Evolutionary conservation across 768 basidiomycete genomes (phyloP), one percentile per base, ranked within the genome.

Genomic region (Leccinum longicurvipes): DNA sequence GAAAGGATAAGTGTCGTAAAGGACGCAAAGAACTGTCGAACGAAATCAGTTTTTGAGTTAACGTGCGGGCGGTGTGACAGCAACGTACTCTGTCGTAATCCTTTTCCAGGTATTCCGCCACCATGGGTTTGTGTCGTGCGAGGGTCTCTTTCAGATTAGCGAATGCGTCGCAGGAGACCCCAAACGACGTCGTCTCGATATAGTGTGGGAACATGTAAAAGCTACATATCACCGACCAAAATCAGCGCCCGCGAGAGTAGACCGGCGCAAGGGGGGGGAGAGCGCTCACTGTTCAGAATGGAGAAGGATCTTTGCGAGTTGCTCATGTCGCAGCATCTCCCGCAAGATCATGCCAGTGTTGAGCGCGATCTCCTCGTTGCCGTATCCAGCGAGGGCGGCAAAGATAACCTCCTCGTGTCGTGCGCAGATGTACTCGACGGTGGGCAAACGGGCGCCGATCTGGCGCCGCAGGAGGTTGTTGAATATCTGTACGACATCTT

Each of bases 271-370:
- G n/a, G 15, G 32, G 3, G 44, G n/a, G 34, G 17, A 25, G n/a
- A 14, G 47, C 8, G 79, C 93, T 72, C 70, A 96, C 96, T 96
- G 85, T 60, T 98, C 95, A 12, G 93, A 95, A 67, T 96, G 83
- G 42, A 99, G 80, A 51, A 98, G 72, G 51, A 94, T 85, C 79
- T 94, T 92, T 44, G 87, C 87, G 23, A 99, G 74, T 49, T 89
- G 85, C 69, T 99, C 97, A 68, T 97, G 91, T 60, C 89, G 81
- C 61, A 99, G 75, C 91, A 98, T 98, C 75, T 98, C 97, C 66
- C 92, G 91, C 49, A 99, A 77, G 55, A 98, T 90, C 93, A 97
- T 96, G 9, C 97, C 96, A 0, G 96, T 98, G 65, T 99, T 99
- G 56, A 99, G 80, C 9, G 95, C 94, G 53, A 98, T 80, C 58